These are phyloP conservation scores for Fusarium citri DNA, from an alignment of 2,329 filamentous ascomycete species.

Conservation along the genomic window DNA sequence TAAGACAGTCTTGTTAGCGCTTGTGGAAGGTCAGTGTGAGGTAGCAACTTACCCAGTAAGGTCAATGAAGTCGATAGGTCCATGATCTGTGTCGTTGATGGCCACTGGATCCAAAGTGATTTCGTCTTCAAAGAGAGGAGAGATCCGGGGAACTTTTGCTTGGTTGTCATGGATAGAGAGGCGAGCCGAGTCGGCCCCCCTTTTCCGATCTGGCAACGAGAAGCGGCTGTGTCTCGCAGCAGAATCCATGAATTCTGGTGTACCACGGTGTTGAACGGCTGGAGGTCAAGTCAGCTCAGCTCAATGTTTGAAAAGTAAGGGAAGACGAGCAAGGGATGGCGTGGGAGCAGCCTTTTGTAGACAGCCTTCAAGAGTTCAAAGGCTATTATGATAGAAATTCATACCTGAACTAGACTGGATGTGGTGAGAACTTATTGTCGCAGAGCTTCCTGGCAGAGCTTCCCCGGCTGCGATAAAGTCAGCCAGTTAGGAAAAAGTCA, in stretches of 20 bases:
- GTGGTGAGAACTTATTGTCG: background rate
- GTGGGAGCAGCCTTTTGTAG: background rate
- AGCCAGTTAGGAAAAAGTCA: background rate
- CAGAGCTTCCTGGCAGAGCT: conserved; percentile 1
- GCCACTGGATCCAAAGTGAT: conserved; percentile 7
- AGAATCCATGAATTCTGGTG: conserved; percentile 39
- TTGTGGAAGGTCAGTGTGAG: background rate
- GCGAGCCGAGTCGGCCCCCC: conserved; percentile 40
- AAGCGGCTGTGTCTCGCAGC: conserved; percentile 16
- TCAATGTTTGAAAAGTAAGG: background rate
- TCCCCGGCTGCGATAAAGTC: background rate
- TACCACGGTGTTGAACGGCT: conserved; percentile 14
- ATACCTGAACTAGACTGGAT: conserved; percentile 29
- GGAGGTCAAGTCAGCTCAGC: conserved; percentile 35
- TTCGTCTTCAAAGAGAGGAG: conserved; percentile 32
- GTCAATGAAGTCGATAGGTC: conserved; percentile 51
- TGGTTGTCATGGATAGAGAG: conserved; percentile 22
- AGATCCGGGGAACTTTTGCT: conserved; percentile 52
- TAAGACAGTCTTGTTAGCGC: conserved; percentile 28
- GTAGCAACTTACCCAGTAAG: conserved; percentile 54
- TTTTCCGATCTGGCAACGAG: conserved; percentile 49
- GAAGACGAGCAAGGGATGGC: background rate
- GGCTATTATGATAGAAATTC: background rate
- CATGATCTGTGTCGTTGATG: conserved; percentile 35
- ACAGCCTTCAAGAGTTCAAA: background rate